Base-by-base conservation (phyloP, 164 flowering plant species). In the Umbilicus rupestris region DNA sequence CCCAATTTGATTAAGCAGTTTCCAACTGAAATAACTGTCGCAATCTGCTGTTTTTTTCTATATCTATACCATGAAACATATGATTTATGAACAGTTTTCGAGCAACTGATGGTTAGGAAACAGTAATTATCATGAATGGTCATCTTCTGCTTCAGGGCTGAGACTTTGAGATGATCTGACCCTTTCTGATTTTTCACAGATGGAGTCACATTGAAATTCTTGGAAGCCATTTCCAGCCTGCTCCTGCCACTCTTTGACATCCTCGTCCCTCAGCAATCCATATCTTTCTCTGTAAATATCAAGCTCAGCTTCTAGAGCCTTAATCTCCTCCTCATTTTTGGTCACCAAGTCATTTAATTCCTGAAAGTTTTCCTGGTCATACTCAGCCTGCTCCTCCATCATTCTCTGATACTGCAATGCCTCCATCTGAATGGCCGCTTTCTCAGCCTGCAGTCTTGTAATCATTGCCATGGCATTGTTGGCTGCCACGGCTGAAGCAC, bases 391-490 rank as follows among this genome's bases (percentile, higher is more conserved):
- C 74, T 90, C 98, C 64, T 92, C 97, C 94, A 92, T 92, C 94
- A 92, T 81, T 68, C 98, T 85, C 75, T 85, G 89, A 76, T 90
- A 90, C 71, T 92, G 98, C 66, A 88, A 74, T 4, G 94, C 92
- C 70, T 90, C 96, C 98, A 88, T 88, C 30, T 86, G 89, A 5
- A 88, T 81, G 11, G 92, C 82, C 5, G 96, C 92, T 74, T 92
- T 92, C 76, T 88, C 96, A 39, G 87, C 90, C 68, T 92, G 98
- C 68, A 92, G 68, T 68, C 87, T 67, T 0, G 92, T 88, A 63
- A 92, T 89, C 97, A 92, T 92, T 26, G 96, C 92, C 96, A 87
- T 87, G n/a, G 96, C 89, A 66, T 89, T 82, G 74, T 87, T 86
- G 37, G 86, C 89, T 14, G 97, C 90, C 20, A 86, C 77, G 5